Base-by-base conservation (phyloP, 495 filamentous ascomycete genomes). In the Aspergillus coremiiformis region DNA sequence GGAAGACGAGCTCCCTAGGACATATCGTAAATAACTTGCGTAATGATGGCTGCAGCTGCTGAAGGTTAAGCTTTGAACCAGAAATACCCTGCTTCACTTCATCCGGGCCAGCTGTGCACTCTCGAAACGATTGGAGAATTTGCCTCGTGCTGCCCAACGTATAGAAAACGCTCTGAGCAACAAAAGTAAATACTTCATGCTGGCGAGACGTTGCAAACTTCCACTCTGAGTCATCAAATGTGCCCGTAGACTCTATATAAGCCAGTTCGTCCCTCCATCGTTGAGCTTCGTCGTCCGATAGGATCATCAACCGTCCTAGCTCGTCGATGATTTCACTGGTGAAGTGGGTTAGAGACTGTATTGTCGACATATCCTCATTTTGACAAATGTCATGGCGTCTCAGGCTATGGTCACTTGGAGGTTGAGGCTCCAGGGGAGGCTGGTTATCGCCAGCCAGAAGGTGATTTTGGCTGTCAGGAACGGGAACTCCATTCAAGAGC, bases 131-230 rank as follows among this genome's bases (percentile, higher is more conserved):
- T 42, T 62, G 68, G 17, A 90, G 55, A 21, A 87, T 69, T 7
- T 84, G 76, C 30, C 74, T 74, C 0, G 85, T 78, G 48, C 81
- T 83, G 54, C 84, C 84, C 26, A 94, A 66, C 5, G 86, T 78
- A 55, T 84, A 85, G 62, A 87, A 91, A 3, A 90, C 65, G 44
- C 82, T 86, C 55, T 92, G 86, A 20, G 86, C 80, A 33, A 84
- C 70, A 61, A 91, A 93, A 3, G 70, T 57, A 39, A 72, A 76
- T 10, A 62, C 68, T 39, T 68, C 56, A 10, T 68, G 68, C 48
- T 75, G 72, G 5, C 62, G 64, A 26, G 55, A 37, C n/a, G 70
- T 67, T 26, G 71, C 70, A 60, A 66, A 67, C 15, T 51, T 59
- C 70, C 71, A 72, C 15, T 72, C 65, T 2, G 65, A 63, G 37